These are phyloP conservation scores for Aleurites moluccanus DNA, from an alignment of 441 rosid genomes.

Conservation along the genomic window DNA sequence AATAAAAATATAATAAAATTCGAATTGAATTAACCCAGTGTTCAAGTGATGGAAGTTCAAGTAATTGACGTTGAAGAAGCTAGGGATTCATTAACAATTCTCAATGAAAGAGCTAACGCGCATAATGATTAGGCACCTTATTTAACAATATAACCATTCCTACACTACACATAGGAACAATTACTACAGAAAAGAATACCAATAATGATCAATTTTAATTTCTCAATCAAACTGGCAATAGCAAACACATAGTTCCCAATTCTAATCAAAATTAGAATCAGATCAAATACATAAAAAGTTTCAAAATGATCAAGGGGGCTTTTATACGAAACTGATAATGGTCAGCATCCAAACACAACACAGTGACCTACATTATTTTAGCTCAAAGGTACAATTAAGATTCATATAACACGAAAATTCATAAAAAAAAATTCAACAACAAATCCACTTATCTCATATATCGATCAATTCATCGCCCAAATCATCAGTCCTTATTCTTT, in stretches of 20 bases:
- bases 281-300: not conserved
- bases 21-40: not conserved
- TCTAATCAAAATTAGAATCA: constrained; percentile 7
- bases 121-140: no score
- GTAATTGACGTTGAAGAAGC: no score
- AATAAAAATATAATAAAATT: not conserved
- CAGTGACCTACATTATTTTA: not conserved
- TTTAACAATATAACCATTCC: no score
- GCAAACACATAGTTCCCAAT: not conserved
- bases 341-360: constrained; percentile 7
- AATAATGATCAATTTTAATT: not conserved
- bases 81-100: no score
- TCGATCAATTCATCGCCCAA: not conserved
- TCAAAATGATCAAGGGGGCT: not conserved
- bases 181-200: no score
- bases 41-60: no score
- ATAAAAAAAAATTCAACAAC: not conserved
- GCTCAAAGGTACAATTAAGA: not conserved
- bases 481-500: constrained; percentile 54
- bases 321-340: not conserved
- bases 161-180: no score
- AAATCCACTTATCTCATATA: constrained; percentile 14
- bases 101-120: not conserved
- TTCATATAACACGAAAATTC: not conserved
- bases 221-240: not conserved